Conservation (phyloP, 176 grass and related monocot genomes). For the Juncus inflexus region DNA sequence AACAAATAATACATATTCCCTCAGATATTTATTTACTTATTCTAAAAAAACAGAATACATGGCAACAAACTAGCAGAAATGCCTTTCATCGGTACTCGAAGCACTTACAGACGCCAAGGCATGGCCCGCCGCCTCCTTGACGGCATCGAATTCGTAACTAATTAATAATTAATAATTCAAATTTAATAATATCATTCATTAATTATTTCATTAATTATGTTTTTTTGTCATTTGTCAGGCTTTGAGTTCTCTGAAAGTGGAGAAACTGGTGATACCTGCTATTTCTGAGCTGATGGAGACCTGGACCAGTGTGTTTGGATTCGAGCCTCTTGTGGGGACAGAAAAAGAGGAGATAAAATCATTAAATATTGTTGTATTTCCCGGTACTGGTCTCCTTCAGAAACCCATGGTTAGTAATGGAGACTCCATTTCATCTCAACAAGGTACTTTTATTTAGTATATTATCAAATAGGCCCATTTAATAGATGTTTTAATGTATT, state of each 20-base stretch:
- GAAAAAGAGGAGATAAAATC: slow-evolving; percentile 65
- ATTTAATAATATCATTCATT: not conserved
- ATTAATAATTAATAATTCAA: not conserved
- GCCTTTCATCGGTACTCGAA: slow-evolving; percentile 85
- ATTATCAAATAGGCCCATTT: slow-evolving; percentile 11
- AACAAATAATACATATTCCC: too few species aligned
- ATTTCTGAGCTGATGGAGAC: slow-evolving; percentile 81
- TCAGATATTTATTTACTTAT: slow-evolving; percentile 26
- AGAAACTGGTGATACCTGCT: slow-evolving; percentile 93
- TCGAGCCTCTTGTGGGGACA: slow-evolving; percentile 63
- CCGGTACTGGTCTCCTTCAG: slow-evolving; percentile 84
- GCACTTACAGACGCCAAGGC: slow-evolving; percentile 77
- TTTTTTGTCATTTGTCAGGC: slow-evolving; percentile 36
- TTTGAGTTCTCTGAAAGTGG: slow-evolving; percentile 74
- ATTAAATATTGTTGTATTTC: slow-evolving; percentile 83
- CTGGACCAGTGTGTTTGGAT: slow-evolving; percentile 85
- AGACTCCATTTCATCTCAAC: slow-evolving; percentile 18
- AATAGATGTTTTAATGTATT: too few species aligned
- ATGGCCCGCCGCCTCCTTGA: slow-evolving; percentile 80
- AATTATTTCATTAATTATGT: not conserved
- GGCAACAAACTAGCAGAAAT: slow-evolving; percentile 89
- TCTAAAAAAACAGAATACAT: slow-evolving; percentile 61
- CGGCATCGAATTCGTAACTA: slow-evolving; percentile 81
- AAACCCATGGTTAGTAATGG: slow-evolving; percentile 60
- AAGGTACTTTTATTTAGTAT: slow-evolving; percentile 30